A percentile compares a stretch with the other conserved stretches of the same genome.
Evolutionary conservation across 148 eudicot genomes (phyloP).

Genomic region (Agrostemma githago): DNA sequence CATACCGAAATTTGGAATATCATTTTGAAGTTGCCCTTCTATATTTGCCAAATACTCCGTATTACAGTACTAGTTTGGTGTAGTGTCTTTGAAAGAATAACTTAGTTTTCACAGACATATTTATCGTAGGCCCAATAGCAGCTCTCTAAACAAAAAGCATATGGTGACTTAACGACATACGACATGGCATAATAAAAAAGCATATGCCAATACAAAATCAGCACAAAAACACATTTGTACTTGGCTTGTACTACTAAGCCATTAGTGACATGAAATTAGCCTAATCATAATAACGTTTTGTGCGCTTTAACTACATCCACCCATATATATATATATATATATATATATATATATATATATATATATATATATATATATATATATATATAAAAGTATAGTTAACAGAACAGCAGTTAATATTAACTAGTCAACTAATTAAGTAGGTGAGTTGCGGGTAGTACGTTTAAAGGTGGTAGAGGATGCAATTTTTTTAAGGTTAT

Average conservation of each 20-base stretch:
- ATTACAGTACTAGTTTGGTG: too few species aligned
- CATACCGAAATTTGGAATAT: too few species aligned
- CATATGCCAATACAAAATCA: background rate
- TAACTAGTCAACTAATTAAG: slow-evolving; percentile 1
- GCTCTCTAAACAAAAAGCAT: too few species aligned
- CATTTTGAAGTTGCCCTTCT: too few species aligned
- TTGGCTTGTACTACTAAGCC: background rate
- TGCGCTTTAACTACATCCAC: background rate
- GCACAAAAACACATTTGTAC: background rate
- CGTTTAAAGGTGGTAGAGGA: slow-evolving; percentile 8
- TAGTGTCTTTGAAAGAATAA: too few species aligned
- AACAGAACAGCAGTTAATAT: background rate
- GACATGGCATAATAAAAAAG: background rate
- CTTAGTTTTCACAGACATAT: too few species aligned
- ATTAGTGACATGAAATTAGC: background rate
- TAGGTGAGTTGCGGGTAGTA: slow-evolving; percentile 1
- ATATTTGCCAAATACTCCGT: too few species aligned
- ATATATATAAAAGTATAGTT: background rate
- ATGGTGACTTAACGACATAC: too few species aligned
- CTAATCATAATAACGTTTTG: slow-evolving; percentile 9
- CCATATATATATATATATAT: background rate
- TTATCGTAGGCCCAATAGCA: too few species aligned
- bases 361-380: too few species aligned
- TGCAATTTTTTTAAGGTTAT: background rate
- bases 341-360: too few species aligned